Evolutionary conservation across 139 green algal species (phyloP), one percentile per base, ranked within the genome.

Genomic region (Pleodorina starrii): DNA sequence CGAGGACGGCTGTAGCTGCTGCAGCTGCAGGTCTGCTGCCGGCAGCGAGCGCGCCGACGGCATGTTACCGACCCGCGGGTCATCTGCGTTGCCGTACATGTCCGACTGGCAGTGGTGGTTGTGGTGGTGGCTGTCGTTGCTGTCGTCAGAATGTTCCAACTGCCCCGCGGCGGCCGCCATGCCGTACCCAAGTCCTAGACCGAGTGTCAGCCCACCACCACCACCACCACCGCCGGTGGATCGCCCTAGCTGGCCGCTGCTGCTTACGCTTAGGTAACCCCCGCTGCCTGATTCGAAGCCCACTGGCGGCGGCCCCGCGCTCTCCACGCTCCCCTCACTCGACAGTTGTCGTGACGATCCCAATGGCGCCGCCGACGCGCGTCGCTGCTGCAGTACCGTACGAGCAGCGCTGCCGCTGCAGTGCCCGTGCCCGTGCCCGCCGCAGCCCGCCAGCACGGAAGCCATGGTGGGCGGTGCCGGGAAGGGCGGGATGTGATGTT

Each of bases 381-480:
- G 63, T 11, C 19, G 63, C 17, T 73, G 63, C 35, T 36, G 63
- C 63, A 73, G 17, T 40, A 73, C 27, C 35, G 63, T 40, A 5
- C 63, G 17, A 23, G 32, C 68, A 32, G 3, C 68, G 68, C 68
- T 46, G 32, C 35, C 68, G 68, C 68, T 25, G 38, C 14, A 10
- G 68, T 69, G 35, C 23, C 46, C 29, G 74, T n/a, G 36, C 6
- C 38, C 42, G 74, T 54, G 63, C 17, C 19, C 10, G 48, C 17
- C 19, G 46, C 51, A 60, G 14, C 50, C 38, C 21, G n/a, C 36
- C 42, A 51, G n/a, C 23, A 48, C 54, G 25, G 50, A 85, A 3
- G 78, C 50, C 78, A 85, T 73, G 78, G 78, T 69, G 35, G 68
- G 68, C 1, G 68, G 35, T 25, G 68, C 11, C 35, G 68, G 68